Base-by-base conservation (phyloP, 208 protist genomes). In the Balamuthia mandrillaris region DNA sequence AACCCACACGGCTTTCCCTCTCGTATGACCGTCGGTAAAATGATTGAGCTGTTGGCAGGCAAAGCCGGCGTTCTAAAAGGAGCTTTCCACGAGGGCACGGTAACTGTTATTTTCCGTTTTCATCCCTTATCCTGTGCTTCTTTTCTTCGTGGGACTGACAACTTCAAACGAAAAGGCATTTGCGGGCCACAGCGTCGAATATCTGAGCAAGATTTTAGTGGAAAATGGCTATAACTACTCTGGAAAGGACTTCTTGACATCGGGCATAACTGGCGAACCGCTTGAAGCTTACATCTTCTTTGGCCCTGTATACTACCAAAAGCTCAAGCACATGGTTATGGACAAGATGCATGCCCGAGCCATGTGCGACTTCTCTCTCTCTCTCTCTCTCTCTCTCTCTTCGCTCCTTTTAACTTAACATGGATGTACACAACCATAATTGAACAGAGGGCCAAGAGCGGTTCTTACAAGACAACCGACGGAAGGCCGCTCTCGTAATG, bases 311-410 rank as follows among this genome's bases (percentile, higher is more conserved):
- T 99, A 98, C 90, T 99, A 99, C 90, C 99, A 99, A 91, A 98
- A 98, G 74, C 94, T 99, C 2, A 99, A 99, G 92, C 99, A 99
- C 90, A 99, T 99, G 98, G 99, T 99, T 2, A 96, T 98, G 24
- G 99, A 99, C 92, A 99, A 99, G 91, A 99, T 99, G 95, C 98
- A 99, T 87, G 97, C 98, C 0, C 92, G 98, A 42, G 93, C 97
- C 95, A 90, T 29, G 78, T 79, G 0, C 70, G 35, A 33, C 60
- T 60, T 54, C 84, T 12, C n/a, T 54, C 81, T 24, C n/a, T 24
- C 21, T 86, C 29, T 65, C 14, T 81, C 27, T 44, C 49, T 35
- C 37, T 72, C 29, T 21, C 31, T 58, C 14, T 70, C 52, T 42
- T 3, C 24, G 31, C 33, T 56, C 24, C 4, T 16, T n/a, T 1